Evolutionary conservation across 768 basidiomycete genomes (phyloP).

Genomic region (Podaxis sp.): DNA sequence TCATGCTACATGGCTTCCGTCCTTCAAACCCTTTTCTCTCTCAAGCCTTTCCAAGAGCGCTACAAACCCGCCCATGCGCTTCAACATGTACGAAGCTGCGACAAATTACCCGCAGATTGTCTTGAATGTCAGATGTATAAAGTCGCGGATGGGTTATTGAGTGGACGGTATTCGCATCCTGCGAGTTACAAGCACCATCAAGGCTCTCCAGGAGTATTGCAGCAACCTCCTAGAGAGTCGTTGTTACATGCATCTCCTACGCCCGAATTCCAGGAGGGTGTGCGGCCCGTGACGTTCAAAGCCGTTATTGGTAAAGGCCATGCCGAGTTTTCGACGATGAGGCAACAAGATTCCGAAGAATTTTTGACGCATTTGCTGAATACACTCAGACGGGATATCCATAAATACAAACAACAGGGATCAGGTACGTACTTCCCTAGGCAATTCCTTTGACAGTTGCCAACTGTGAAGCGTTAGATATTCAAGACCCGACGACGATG

Average conservation of each 20-base stretch:
- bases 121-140: slow-evolving; percentile 96
- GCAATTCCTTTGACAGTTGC: too few relatives aligned
- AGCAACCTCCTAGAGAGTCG: not conserved
- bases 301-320: slow-evolving; percentile 90
- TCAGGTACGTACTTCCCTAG: slow-evolving; percentile 21
- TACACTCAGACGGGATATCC: slow-evolving; percentile 64
- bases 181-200: slow-evolving; percentile 28
- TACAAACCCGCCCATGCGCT: slow-evolving; percentile 64
- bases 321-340: slow-evolving; percentile 93
- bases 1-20: slow-evolving; percentile 99
- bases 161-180: slow-evolving; percentile 84
- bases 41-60: slow-evolving; percentile 72
- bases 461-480: not conserved
- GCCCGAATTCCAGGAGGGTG: slow-evolving; percentile 78
- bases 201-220: slow-evolving; percentile 2
- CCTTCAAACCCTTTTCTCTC: slow-evolving; percentile 81
- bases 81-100: not conserved
- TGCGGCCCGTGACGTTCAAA: slow-evolving; percentile 85
- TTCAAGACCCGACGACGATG: slow-evolving; percentile 65
- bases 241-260: slow-evolving; percentile 31
- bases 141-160: slow-evolving; percentile 87
- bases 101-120: slow-evolving; percentile 71
- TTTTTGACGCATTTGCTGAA: slow-evolving; percentile 84
- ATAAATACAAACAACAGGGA: slow-evolving; percentile 43
- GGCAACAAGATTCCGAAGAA: slow-evolving; percentile 96